Evolutionary conservation across 805 yeast genomes (phyloP).

Genomic region (Spathaspora sp.): DNA sequence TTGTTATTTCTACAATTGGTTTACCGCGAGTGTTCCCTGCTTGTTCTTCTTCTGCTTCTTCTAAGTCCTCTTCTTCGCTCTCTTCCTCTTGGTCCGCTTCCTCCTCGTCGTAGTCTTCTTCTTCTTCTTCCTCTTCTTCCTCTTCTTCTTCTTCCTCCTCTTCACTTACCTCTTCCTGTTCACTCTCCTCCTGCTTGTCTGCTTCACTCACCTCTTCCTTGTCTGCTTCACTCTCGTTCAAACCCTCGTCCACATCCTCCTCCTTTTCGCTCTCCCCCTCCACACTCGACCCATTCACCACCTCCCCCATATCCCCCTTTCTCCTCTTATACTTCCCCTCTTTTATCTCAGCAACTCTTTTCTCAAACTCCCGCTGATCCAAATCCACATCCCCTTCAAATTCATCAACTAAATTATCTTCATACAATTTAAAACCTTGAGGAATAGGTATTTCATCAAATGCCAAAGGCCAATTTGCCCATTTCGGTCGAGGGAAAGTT

Average conservation of each 20-base stretch:
- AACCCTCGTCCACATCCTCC: conserved; percentile 2
- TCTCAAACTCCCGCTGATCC: conserved; percentile 2
- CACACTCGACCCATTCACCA: too few species aligned
- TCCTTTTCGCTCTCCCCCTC: neutral
- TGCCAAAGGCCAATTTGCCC: conserved; percentile 62
- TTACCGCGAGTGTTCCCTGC: conserved; percentile 3
- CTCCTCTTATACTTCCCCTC: neutral
- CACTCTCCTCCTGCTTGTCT: conserved; percentile 8
- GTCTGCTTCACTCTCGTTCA: neutral
- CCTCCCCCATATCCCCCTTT: neutral
- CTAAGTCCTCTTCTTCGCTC: conserved; percentile 1
- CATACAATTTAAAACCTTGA: conserved; percentile 16
- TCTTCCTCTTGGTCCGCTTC: conserved; percentile 6
- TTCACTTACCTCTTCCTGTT: conserved; percentile 10
- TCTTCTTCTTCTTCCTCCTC: conserved; percentile 14
- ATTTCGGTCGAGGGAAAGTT: conserved; percentile 32
- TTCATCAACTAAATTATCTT: conserved; percentile 10
- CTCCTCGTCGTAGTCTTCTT: conserved; percentile 9
- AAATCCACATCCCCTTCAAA: conserved; percentile 7
- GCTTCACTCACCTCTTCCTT: too few species aligned
- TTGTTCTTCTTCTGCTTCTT: conserved; percentile 2
- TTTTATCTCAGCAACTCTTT: neutral
- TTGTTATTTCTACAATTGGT: conserved; percentile 4
- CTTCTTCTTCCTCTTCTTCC: conserved; percentile 4
- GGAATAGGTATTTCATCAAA: conserved; percentile 36